Evolutionary conservation across 805 yeast species (phyloP).

Genomic region (Sungouiella blattae): DNA sequence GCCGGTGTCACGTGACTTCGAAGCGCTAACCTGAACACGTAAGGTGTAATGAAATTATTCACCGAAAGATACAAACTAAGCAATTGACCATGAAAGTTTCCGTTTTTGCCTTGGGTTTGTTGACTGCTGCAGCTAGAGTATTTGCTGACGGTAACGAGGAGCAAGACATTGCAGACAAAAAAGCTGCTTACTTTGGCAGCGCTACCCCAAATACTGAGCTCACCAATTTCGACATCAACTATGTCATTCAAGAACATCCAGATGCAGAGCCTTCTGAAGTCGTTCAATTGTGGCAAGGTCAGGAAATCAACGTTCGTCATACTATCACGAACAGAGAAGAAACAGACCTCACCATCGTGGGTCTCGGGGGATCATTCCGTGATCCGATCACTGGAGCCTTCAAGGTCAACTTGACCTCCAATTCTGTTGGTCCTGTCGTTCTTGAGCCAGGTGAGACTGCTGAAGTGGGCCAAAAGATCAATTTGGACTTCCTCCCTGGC

Average conservation of each 20-base stretch:
- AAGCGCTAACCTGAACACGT: no score
- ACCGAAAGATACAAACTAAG: no score
- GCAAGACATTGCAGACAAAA: neutral
- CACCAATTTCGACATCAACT: slow-evolving; percentile 44
- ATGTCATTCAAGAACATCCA: slow-evolving; percentile 45
- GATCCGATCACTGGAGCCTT: slow-evolving; percentile 51
- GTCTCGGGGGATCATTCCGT: slow-evolving; percentile 64
- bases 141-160: neutral
- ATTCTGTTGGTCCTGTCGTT: slow-evolving; percentile 57
- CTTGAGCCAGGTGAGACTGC: slow-evolving; percentile 48
- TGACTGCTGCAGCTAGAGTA: neutral
- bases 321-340: slow-evolving; percentile 52
- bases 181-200: neutral
- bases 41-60: no score
- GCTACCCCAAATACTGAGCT: slow-evolving; percentile 8
- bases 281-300: slow-evolving; percentile 47
- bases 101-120: neutral
- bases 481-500: slow-evolving; percentile 54
- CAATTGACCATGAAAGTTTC: no score
- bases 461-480: slow-evolving; percentile 55
- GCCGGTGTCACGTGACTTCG: no score
- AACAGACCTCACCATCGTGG: slow-evolving; percentile 50
- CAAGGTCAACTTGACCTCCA: slow-evolving; percentile 60
- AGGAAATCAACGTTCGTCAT: slow-evolving; percentile 49
- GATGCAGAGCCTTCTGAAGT: slow-evolving; percentile 35